Evolutionary conservation across 352 stramenopile genomes (phyloP).

Genomic region (Peronospora tabacina): DNA sequence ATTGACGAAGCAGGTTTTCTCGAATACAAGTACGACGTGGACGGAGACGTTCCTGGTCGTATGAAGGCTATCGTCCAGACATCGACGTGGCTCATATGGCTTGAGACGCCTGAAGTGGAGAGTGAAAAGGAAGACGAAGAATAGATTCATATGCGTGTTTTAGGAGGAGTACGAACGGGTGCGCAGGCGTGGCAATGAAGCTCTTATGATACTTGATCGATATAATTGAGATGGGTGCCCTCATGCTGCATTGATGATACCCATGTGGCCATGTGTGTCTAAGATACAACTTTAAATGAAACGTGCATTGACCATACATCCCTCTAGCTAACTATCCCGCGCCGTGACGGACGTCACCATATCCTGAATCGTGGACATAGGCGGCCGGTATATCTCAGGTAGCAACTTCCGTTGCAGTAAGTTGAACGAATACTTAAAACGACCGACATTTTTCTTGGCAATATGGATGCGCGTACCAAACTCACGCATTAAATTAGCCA

Average conservation of each 20-base stretch:
- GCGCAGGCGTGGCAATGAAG: not conserved
- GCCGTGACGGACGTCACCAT: constrained; percentile 88
- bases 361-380: constrained; percentile 86
- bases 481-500: constrained; percentile 84
- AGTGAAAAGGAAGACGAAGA: constrained; percentile 74
- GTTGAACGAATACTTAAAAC: constrained; percentile 97
- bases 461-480: constrained; percentile 93
- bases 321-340: constrained; percentile 57
- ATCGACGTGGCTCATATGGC: constrained; percentile 73
- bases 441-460: constrained; percentile 95
- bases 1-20: constrained; percentile 74
- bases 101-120: constrained; percentile 67
- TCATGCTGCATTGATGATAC: constrained; percentile 13
- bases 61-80: constrained; percentile 84
- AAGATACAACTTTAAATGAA: constrained; percentile 33
- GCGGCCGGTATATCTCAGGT: constrained; percentile 87
- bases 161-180: constrained; percentile 13
- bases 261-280: constrained; percentile 11
- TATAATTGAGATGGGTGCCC: not conserved
- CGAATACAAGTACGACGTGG: constrained; percentile 84
- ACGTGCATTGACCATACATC: constrained; percentile 21
- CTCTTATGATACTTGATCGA: constrained; percentile 13
- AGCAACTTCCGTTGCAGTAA: constrained; percentile 93
- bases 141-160: constrained; percentile 44
- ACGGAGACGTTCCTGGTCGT: constrained; percentile 55